Percentiles rank a stretch among this genome's conserved stretches.
Conservation (phyloP, 1,139 yeast genomes). For the Candida frijolesensis region DNA sequence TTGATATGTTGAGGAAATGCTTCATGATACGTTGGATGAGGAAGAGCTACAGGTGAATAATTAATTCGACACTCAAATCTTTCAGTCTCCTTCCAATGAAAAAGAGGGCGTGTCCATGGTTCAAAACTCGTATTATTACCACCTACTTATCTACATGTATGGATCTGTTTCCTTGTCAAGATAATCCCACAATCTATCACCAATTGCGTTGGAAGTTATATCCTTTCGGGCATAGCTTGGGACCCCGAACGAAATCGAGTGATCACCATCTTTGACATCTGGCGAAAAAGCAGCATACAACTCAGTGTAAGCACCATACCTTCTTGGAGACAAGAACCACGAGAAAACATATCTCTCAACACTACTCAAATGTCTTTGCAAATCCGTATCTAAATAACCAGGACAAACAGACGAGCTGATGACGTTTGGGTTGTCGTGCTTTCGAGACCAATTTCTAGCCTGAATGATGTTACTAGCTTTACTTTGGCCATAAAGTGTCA, state of each 20-base stretch:
- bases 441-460: slow-evolving; percentile 42
- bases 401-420: slow-evolving; percentile 47
- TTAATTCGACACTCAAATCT: neutral
- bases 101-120: neutral
- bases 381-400: slow-evolving; percentile 45
- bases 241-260: slow-evolving; percentile 26
- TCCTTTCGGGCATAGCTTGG: slow-evolving; percentile 22
- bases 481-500: slow-evolving; percentile 44
- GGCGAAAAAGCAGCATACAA: slow-evolving; percentile 25
- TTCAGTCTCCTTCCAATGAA: neutral
- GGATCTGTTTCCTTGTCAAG: slow-evolving; percentile 14
- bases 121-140: neutral
- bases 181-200: slow-evolving; percentile 16
- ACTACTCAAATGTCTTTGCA: slow-evolving; percentile 31
- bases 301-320: slow-evolving; percentile 26
- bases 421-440: slow-evolving; percentile 38
- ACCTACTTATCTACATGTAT: slow-evolving; percentile 8
- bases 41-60: neutral
- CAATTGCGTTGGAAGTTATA: slow-evolving; percentile 14
- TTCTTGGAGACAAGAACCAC: slow-evolving; percentile 10
- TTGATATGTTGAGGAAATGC: neutral
- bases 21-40: neutral
- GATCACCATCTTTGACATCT: slow-evolving; percentile 16
- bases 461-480: slow-evolving; percentile 49
- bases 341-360: slow-evolving; percentile 9